Evolutionary conservation across 2,329 filamentous ascomycete species (phyloP).

Genomic region (Ceratocystis destructans): DNA sequence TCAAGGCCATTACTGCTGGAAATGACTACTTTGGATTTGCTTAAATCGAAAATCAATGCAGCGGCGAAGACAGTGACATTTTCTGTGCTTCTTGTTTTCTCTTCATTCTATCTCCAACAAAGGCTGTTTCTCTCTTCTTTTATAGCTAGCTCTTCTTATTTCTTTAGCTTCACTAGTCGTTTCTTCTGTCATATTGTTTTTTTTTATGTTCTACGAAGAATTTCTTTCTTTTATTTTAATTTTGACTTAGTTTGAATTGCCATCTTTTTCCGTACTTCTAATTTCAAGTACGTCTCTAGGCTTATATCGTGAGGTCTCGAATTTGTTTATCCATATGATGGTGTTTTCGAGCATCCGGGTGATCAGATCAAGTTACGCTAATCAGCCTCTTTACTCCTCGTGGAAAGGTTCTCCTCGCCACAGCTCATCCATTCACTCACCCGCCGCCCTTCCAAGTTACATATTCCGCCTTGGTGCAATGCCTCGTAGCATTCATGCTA

Average conservation of each 20-base stretch:
- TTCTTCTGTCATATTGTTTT: conserved; percentile 1
- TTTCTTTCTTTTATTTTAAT: conserved; percentile 5
- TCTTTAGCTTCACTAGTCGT: conserved; percentile 6
- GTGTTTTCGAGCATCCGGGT: conserved; percentile 2
- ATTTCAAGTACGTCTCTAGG: neutral
- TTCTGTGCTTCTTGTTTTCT: conserved; percentile 14
- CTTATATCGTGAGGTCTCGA: no score
- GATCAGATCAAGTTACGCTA: no score
- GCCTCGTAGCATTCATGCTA: neutral
- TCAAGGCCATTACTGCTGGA: conserved; percentile 94
- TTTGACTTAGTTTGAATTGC: neutral
- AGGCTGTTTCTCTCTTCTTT: neutral
- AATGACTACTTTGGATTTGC: conserved; percentile 97
- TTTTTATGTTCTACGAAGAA: neutral
- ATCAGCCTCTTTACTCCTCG: no score
- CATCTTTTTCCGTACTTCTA: neutral
- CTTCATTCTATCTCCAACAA: neutral
- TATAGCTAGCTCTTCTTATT: neutral
- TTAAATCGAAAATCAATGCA: conserved; percentile 32
- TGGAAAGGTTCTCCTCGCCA: no score
- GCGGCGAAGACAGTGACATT: conserved; percentile 2
- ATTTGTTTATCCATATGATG: neutral
- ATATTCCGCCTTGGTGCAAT: no score
- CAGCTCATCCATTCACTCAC: no score
- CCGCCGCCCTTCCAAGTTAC: no score